Evolutionary conservation across 202 grass and related monocot species (phyloP).

Genomic region (Schoenoplectus triqueter): DNA sequence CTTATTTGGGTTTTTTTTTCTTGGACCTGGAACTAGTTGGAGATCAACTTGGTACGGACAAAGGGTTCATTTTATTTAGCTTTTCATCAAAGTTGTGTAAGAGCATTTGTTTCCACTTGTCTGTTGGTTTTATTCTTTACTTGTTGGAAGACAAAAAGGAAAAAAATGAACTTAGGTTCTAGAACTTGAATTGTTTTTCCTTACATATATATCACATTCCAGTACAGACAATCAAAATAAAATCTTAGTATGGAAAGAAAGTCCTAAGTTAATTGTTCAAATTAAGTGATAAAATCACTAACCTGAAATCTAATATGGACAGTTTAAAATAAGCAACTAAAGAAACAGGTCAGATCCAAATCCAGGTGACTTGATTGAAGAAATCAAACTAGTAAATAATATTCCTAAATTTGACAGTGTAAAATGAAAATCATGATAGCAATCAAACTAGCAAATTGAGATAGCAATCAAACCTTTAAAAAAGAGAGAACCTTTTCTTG

Average conservation of each 20-base stretch:
- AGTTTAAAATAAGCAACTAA: background rate
- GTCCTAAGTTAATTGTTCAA: background rate
- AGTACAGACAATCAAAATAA: background rate
- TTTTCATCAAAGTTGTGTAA: background rate
- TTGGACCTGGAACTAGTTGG: slow-evolving; percentile 5
- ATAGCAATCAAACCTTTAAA: background rate
- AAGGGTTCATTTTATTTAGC: slow-evolving; percentile 2
- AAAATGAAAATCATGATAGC: background rate
- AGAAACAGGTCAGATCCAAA: background rate
- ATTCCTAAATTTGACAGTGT: background rate
- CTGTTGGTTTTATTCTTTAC: background rate
- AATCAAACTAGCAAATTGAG: background rate
- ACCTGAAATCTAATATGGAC: slow-evolving; percentile 13
- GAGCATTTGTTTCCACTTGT: background rate
- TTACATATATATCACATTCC: background rate
- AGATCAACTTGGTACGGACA: background rate
- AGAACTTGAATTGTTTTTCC: background rate
- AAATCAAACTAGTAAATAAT: background rate
- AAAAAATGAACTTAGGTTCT: background rate
- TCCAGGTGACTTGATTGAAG: background rate
- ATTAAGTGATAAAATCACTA: slow-evolving; percentile 5
- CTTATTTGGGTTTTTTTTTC: background rate
- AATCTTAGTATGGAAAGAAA: background rate
- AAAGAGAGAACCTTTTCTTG: background rate
- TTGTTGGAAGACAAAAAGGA: background rate